Conservation (phyloP, 257 asterid species). For the Plantago elongata region DNA sequence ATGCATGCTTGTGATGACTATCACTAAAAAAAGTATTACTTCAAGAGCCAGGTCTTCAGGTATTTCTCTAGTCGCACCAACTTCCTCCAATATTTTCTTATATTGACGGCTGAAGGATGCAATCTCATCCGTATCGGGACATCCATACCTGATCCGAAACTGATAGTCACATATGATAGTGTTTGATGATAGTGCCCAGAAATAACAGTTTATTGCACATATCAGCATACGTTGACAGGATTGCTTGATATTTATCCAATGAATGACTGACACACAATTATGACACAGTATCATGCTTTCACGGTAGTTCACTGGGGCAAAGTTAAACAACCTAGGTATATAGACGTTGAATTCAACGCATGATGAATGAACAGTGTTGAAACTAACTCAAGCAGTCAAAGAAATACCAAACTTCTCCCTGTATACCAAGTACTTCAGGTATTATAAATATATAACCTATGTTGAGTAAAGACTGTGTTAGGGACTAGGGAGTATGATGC, state of each 20-base stretch:
- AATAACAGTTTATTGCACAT: neutral
- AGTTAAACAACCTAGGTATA: neutral
- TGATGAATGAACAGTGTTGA: no score
- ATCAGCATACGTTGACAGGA: neutral
- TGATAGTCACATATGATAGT: constrained; percentile 12
- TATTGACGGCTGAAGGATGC: constrained; percentile 66
- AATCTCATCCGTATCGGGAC: constrained; percentile 74
- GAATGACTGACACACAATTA: neutral
- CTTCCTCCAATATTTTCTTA: constrained; percentile 63
- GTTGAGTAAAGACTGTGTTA: no score
- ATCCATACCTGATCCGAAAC: constrained; percentile 56
- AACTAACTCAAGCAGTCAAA: no score
- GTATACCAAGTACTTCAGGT: no score
- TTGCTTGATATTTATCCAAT: neutral
- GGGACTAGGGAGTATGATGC: no score
- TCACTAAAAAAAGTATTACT: constrained; percentile 34
- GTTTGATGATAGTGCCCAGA: neutral
- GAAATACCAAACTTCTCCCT: no score
- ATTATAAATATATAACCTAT: no score
- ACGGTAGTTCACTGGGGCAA: neutral
- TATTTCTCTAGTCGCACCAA: constrained; percentile 68
- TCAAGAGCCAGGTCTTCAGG: constrained; percentile 86
- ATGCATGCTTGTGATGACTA: neutral
- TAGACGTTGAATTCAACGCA: no score
- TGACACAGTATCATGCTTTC: neutral